These are phyloP conservation scores for Euphorbia schlechtendalii DNA, from an alignment of 441 rosid genomes.

Conservation along the genomic window DNA sequence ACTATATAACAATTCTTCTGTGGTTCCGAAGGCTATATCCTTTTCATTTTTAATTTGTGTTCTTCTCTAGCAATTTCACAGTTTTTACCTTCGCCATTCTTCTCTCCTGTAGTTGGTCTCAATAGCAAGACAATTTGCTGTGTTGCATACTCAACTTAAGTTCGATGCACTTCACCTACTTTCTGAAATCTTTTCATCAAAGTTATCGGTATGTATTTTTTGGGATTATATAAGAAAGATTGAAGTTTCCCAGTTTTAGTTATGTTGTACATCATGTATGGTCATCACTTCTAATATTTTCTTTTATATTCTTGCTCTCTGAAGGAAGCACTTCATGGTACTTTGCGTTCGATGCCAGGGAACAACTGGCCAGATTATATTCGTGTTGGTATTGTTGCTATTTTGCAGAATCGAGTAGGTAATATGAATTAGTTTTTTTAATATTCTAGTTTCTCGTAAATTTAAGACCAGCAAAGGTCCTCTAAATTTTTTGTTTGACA, in stretches of 20 bases:
- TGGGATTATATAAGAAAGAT: background rate
- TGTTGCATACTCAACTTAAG: constrained; percentile 69
- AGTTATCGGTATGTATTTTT: constrained; percentile 39
- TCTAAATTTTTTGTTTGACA: background rate
- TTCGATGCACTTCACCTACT: constrained; percentile 79
- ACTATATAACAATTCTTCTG: too few species aligned
- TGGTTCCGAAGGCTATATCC: background rate
- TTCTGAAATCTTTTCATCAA: constrained; percentile 59
- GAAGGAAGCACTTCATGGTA: constrained; percentile 52
- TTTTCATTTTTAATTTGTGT: background rate
- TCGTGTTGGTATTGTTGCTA: constrained; percentile 59
- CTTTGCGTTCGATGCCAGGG: constrained; percentile 43
- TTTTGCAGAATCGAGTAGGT: constrained; percentile 89
- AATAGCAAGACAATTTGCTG: constrained; percentile 65
- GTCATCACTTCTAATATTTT: constrained; percentile 10
- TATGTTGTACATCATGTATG: constrained; percentile 2
- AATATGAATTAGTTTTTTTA: constrained; percentile 9
- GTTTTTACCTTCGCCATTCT: constrained; percentile 10
- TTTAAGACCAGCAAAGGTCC: background rate
- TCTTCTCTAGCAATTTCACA: background rate
- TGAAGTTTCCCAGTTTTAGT: background rate
- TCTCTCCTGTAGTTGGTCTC: constrained; percentile 44
- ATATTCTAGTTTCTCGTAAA: constrained; percentile 7
- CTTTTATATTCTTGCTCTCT: constrained; percentile 14
- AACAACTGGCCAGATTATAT: constrained; percentile 56